Evolutionary conservation across 306 rosid species (phyloP).

Genomic region (Trifolium fragiferum): DNA sequence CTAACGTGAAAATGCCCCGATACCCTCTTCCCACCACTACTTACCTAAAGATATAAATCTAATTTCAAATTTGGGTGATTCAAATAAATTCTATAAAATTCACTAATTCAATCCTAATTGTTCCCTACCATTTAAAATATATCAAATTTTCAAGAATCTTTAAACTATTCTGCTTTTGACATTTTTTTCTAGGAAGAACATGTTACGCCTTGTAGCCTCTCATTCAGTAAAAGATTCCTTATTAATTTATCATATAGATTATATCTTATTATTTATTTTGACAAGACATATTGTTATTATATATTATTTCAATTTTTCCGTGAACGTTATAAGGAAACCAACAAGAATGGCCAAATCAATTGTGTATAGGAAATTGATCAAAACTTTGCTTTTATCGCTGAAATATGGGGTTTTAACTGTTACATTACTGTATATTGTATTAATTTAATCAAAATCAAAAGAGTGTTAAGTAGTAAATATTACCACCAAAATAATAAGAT

Average conservation of each 20-base stretch:
- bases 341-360: background rate
- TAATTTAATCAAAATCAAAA: background rate
- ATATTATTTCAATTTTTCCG: conserved; percentile 23
- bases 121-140: conserved; percentile 43
- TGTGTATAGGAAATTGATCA: conserved; percentile 30
- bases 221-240: conserved; percentile 48
- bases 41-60: conserved; percentile 11
- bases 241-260: background rate
- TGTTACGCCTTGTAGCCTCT: conserved; percentile 45
- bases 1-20: conserved; percentile 45
- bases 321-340: background rate
- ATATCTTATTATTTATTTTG: too few species aligned
- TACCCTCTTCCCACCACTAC: conserved; percentile 52
- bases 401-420: conserved; percentile 31
- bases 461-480: too few species aligned
- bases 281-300: background rate
- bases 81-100: conserved; percentile 41
- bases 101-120: conserved; percentile 36
- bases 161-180: conserved; percentile 53
- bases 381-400: conserved; percentile 23
- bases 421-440: background rate
- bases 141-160: conserved; percentile 41
- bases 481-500: too few species aligned
- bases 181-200: conserved; percentile 33
- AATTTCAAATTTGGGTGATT: background rate